Evolutionary conservation across 2,329 filamentous ascomycete genomes (phyloP), one percentile per base, ranked within the genome.

Genomic region (Penicillium sp.): DNA sequence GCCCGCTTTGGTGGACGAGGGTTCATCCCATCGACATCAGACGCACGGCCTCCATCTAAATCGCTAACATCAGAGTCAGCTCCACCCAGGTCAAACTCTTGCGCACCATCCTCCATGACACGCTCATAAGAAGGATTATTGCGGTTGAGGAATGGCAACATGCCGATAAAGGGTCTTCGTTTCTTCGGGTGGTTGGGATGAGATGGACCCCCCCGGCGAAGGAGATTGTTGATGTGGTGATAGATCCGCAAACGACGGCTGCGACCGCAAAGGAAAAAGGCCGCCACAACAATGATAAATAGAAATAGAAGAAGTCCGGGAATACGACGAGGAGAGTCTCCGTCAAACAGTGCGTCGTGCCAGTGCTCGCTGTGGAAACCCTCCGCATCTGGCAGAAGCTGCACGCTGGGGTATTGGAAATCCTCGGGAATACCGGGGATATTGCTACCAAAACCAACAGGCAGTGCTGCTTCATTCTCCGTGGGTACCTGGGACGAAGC

Each of bases 381-480:
- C 44, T 70, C 69, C 1, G 70, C 63, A 51, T 65, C 68, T 19
- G 70, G 74, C 55, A 70, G 69, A 59, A 73, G 61, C 63, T 74
- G 61, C 53, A 75, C 68, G 64, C 76, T 65, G 58, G 93, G 91
- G 67, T 87, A 87, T 73, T 96, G 91, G 72, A 97, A 99, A 71
- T 97, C 91, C 4, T 80, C 70, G 0, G 91, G 88, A 3, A 88
- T 81, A 8, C 80, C 81, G 39, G 79, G 79, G n/a, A 82, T 79
- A 68, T 99, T 99, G 76, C 87, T 91, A 56, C 95, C 95, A 70
- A 98, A 98, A 0, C 95, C 95, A 10, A 99, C 95, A 0, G 93
- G 91, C 2, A 93, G 78, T 16, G 82, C 79, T 43, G 83, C 77
- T 19, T 82, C 78, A 1, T 79, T 81, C 7, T 81, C 76, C 0